Conservation (phyloP, 192 early-diverging fungal genomes). For the Coemansia sp. region DNA sequence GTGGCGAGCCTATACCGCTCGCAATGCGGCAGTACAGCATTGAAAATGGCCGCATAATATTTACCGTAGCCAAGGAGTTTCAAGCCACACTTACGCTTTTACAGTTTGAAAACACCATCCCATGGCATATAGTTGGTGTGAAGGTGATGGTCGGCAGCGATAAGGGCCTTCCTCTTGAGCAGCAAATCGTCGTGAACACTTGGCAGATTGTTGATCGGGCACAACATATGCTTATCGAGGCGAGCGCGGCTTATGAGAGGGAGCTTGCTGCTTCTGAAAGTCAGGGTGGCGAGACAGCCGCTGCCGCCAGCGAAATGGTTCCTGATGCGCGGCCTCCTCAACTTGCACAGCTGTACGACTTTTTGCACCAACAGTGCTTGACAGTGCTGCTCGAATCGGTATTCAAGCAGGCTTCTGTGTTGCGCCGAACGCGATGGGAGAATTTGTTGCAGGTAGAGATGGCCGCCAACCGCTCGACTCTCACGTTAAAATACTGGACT, state of each 20-base stretch:
- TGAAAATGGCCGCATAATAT: constrained; percentile 72
- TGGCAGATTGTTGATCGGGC: constrained; percentile 31
- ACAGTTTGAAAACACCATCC: constrained; percentile 57
- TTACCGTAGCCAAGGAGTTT: constrained; percentile 63
- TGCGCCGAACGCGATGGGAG: constrained; percentile 51
- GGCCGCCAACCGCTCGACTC: constrained; percentile 24
- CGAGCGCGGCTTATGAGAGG: constrained; percentile 2
- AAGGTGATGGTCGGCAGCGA: constrained; percentile 64
- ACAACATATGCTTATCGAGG: constrained; percentile 34
- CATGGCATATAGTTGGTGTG: constrained; percentile 76
- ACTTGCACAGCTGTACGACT: constrained; percentile 74
- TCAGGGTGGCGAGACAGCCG: background rate
- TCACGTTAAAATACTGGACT: constrained; percentile 48
- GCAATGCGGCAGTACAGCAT: constrained; percentile 66
- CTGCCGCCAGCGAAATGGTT: background rate
- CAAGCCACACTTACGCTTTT: constrained; percentile 70
- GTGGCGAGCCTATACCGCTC: constrained; percentile 70
- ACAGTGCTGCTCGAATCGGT: constrained; percentile 72
- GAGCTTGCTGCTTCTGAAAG: background rate
- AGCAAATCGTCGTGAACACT: constrained; percentile 36
- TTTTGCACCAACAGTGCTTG: constrained; percentile 68
- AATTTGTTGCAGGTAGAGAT: constrained; percentile 46
- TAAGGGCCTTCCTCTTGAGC: constrained; percentile 18
- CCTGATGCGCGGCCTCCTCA: constrained; percentile 52
- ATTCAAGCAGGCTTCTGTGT: constrained; percentile 59